These are phyloP conservation scores for Aspergillus neoniger DNA, from an alignment of 2,329 filamentous ascomycete genomes.

Conservation along the genomic window DNA sequence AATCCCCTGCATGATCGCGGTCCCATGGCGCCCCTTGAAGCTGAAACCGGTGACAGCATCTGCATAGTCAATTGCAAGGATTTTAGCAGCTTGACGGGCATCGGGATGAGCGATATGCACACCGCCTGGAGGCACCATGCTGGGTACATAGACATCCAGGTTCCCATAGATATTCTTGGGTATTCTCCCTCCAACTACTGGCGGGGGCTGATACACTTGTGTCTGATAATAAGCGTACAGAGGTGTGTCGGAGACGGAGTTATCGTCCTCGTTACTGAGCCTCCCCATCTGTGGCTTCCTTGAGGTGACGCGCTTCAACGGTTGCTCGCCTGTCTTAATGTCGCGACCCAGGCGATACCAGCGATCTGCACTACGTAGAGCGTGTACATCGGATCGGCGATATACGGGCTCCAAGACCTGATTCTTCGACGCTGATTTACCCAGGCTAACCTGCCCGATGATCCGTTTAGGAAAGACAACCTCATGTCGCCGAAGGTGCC, in stretches of 20 bases:
- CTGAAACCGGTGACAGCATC: conserved; percentile 88
- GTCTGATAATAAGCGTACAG: conserved; percentile 66
- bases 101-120: conserved; percentile 58
- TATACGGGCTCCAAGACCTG: conserved; percentile 74
- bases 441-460: conserved; percentile 72
- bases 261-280: conserved; percentile 37
- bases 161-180: conserved; percentile 65
- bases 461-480: conserved; percentile 72
- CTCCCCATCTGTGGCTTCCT: conserved; percentile 40
- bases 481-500: conserved; percentile 81
- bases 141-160: conserved; percentile 64
- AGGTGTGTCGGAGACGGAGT: conserved; percentile 56
- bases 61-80: conserved; percentile 80
- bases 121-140: conserved; percentile 64
- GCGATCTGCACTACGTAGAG: conserved; percentile 76
- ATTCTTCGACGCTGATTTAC: conserved; percentile 45
- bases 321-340: conserved; percentile 75
- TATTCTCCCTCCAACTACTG: conserved; percentile 71
- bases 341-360: conserved; percentile 89
- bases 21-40: conserved; percentile 83
- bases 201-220: conserved; percentile 71
- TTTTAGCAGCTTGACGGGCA: conserved; percentile 69
- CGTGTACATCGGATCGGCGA: conserved; percentile 75
- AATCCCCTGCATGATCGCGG: conserved; percentile 75
- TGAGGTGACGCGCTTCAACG: conserved; percentile 70